Evolutionary conservation across 2,329 filamentous ascomycete species (phyloP).

Genomic region (Fonsecaea pugnacius): DNA sequence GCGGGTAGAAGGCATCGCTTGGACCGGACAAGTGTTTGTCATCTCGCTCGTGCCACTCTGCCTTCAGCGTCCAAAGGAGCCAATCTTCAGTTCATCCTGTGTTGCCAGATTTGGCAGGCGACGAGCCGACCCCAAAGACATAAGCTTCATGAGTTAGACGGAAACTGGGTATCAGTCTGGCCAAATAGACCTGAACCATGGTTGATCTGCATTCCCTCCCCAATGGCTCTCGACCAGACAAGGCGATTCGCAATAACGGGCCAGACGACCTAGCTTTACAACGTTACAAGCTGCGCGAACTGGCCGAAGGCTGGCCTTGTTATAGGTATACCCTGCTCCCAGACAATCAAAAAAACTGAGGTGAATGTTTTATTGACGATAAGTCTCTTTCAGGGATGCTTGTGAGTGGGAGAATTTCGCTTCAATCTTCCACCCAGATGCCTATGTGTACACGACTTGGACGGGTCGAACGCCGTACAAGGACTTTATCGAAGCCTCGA

Average conservation of each 20-base stretch:
- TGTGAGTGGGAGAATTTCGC: conserved; percentile 59
- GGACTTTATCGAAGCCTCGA: conserved; percentile 56
- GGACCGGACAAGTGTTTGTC: background rate
- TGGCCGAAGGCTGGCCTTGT: conserved; percentile 57
- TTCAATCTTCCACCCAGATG: conserved; percentile 56
- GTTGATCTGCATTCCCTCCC: conserved; percentile 26
- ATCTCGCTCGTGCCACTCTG: background rate
- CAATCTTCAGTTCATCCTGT: background rate
- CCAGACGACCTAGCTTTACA: conserved; percentile 51
- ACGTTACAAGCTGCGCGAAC: conserved; percentile 53
- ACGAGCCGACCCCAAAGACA: background rate
- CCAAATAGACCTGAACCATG: background rate
- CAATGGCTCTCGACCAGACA: conserved; percentile 25
- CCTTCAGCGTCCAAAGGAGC: background rate
- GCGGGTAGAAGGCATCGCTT: background rate
- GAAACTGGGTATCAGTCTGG: background rate
- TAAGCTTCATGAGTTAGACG: background rate
- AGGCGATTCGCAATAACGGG: conserved; percentile 52
- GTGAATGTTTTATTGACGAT: background rate
- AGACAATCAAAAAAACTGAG: background rate
- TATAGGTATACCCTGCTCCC: conserved; percentile 45
- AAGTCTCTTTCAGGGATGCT: conserved; percentile 44
- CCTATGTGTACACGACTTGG: conserved; percentile 59
- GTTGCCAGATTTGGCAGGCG: background rate
- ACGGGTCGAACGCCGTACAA: conserved; percentile 49